Evolutionary conservation across 805 yeast genomes (phyloP), one percentile per base, ranked within the genome.

Genomic region (Hanseniaspora taiwanica): DNA sequence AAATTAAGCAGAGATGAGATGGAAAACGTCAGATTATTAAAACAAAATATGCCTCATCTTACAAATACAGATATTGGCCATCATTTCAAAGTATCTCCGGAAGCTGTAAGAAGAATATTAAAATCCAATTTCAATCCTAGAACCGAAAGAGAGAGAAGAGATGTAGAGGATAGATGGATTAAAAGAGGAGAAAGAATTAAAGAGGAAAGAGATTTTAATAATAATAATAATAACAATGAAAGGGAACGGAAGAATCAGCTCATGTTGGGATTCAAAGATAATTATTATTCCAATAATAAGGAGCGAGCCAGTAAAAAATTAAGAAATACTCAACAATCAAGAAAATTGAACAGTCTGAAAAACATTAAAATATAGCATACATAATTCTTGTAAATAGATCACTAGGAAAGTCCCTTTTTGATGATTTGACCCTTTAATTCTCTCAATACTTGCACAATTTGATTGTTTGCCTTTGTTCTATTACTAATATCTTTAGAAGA

Each of bases 91-190:
- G 68, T 84, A 4, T 80, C 91, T 1, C 89, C 93, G 1, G 93
- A 86, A 48, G 82, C 87, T 0, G 71, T 86, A 2, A 65, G 94
- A 43, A 70, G 94, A 46, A 84, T 87, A 16, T 55, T 87, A 47
- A 77, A 74, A 53, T 77, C 89, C 4, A 74, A 69, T 29, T 87
- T 94, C 93, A 59, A 55, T 14, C 94, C 95, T 0, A 64, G 58
- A 4, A 68, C 62, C 1, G 68, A 66, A n/a, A 82, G 78, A 44
- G 69, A 64, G 31, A 66, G 57, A 4, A 56, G 51, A 21, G 53
- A 69, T 14, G 37, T 68, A 2, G 57, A 64, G 24, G 59, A 60
- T 14, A 66, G 89, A 46, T 80, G 83, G 76, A 58, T 54, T 23
- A 62, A 58, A 27, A 62, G 80, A 49, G 72, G 73, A 8, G 63